phyloP scores from a whole-genome alignment of 2,329 filamentous ascomycete genomes.

The Epichloe baconii region DNA sequence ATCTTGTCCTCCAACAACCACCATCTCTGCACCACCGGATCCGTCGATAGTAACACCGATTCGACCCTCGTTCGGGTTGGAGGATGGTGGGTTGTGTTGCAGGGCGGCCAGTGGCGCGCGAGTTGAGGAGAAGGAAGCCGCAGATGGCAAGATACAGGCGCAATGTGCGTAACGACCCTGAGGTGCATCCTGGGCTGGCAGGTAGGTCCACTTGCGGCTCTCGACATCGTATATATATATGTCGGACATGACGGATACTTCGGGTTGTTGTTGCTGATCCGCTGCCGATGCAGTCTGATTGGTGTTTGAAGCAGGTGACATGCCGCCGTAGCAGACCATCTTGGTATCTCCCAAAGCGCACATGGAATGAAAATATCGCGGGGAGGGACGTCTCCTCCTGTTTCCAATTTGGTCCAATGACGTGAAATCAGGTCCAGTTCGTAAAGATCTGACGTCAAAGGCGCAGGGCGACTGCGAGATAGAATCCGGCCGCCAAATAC shows the following conservation, averaged over 20 bases:
- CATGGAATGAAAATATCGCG: constrained; percentile 94
- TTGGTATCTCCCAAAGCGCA: constrained; percentile 90
- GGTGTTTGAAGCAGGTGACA: constrained; percentile 58
- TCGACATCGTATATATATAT: constrained; percentile 89
- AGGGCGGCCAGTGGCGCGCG: constrained; percentile 76
- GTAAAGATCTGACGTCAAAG: constrained; percentile 81
- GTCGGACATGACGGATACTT: constrained; percentile 95
- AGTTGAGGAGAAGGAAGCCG: constrained; percentile 73
- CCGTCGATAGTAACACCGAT: constrained; percentile 86
- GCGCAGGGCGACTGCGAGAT: constrained; percentile 65
- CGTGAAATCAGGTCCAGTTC: constrained; percentile 82
- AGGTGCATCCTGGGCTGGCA: constrained; percentile 67
- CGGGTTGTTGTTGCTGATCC: constrained; percentile 44
- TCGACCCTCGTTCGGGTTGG: constrained; percentile 75
- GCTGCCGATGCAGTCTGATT: constrained; percentile 31
- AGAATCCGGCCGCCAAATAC: constrained; percentile 88
- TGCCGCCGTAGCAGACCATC: constrained; percentile 93
- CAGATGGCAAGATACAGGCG: constrained; percentile 80
- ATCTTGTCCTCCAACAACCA: constrained; percentile 92
- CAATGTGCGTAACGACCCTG: constrained; percentile 96
- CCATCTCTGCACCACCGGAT: constrained; percentile 87
- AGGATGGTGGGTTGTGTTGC: constrained; percentile 73
- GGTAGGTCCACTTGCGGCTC: constrained; percentile 71
- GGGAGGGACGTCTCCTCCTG: constrained; percentile 76
- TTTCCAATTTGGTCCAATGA: constrained; percentile 86